Percentiles rank a stretch among this genome's conserved stretches.
Conservation (phyloP, 257 asterid genomes). For the Haberlea rhodopensis region DNA sequence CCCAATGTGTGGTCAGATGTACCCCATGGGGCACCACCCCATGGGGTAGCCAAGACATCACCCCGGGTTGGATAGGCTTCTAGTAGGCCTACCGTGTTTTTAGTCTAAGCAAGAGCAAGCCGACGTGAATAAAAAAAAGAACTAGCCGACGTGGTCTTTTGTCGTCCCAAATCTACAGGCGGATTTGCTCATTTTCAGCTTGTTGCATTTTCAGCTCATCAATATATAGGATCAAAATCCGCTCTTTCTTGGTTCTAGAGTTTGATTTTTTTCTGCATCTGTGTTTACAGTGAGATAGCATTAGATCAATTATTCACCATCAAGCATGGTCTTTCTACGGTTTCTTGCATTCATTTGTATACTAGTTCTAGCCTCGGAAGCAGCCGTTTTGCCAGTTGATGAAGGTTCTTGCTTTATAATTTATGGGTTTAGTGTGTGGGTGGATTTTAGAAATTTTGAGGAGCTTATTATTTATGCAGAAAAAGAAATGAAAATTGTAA, state of each 20-base stretch:
- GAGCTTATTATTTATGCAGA: neutral
- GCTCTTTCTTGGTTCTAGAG: neutral
- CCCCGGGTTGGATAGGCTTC: too few species aligned
- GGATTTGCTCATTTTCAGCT: too few species aligned
- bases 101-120: too few species aligned
- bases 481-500: neutral
- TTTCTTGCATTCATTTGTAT: constrained; percentile 27
- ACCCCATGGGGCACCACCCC: too few species aligned
- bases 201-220: too few species aligned
- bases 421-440: neutral
- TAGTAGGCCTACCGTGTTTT: too few species aligned
- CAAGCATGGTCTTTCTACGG: constrained; percentile 24
- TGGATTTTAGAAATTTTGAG: neutral
- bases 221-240: neutral
- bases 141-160: neutral
- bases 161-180: neutral
- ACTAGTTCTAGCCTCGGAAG: constrained; percentile 29
- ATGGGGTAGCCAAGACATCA: too few species aligned
- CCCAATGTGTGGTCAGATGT: too few species aligned
- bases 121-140: too few species aligned
- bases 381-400: constrained; percentile 35
- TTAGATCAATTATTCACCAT: neutral
- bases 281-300: neutral
- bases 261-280: too few species aligned
- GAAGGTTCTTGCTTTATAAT: constrained; percentile 31